Evolutionary conservation across 345 rosid genomes (phyloP).

Genomic region (Citrus medica): DNA sequence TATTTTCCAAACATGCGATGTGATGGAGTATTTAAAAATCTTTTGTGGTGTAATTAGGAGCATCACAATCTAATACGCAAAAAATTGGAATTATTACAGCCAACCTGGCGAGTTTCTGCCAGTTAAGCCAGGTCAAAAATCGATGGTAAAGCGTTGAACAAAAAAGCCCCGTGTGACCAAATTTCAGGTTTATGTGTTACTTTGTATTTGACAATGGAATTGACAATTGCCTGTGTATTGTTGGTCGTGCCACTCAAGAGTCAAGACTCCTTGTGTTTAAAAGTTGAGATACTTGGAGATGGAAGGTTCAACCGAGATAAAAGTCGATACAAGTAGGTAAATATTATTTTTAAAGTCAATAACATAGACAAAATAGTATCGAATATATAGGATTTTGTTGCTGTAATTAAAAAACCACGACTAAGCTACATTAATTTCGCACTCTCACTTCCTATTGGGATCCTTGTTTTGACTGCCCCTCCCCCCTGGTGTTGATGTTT

Average conservation of each 20-base stretch:
- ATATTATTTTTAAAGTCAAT: too few species aligned
- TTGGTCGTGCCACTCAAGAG: not conserved
- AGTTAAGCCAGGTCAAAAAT: not conserved
- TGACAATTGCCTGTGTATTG: too few species aligned
- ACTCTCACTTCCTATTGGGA: too few species aligned
- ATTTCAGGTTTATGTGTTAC: not conserved
- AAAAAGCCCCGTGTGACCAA: not conserved
- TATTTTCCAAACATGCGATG: not conserved
- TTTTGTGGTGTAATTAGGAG: not conserved
- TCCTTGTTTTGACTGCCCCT: too few species aligned
- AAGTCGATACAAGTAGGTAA: too few species aligned
- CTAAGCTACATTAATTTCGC: too few species aligned
- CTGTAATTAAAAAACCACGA: too few species aligned
- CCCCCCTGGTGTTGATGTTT: too few species aligned
- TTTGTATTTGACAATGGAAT: not conserved
- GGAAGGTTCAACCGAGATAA: too few species aligned
- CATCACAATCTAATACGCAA: not conserved
- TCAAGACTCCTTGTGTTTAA: not conserved
- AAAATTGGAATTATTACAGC: not conserved
- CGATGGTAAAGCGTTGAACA: not conserved
- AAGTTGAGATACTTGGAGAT: too few species aligned
- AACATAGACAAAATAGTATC: too few species aligned
- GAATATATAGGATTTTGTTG: too few species aligned
- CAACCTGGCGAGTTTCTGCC: not conserved
- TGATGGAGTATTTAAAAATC: not conserved